Evolutionary conservation across 805 yeast genomes (phyloP).

Genomic region (Saccharomycopsis javanensis): DNA sequence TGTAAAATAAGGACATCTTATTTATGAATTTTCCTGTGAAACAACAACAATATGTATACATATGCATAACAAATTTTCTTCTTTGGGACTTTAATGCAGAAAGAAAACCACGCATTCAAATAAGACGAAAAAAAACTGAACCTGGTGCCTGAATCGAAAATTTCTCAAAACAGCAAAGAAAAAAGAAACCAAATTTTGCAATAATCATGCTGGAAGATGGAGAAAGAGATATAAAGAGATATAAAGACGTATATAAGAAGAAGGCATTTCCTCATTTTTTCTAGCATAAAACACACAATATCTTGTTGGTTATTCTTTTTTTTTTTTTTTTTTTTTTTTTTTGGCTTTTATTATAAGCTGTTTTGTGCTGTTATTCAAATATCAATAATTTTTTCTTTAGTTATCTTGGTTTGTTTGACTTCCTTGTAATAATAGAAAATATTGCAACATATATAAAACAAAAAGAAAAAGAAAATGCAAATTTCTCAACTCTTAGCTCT

Average conservation of each 20-base stretch:
- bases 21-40: neutral
- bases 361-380: too few species aligned
- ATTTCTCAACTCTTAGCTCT: neutral
- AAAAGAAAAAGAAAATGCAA: neutral
- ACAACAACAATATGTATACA: neutral
- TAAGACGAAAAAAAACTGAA: neutral
- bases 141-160: constrained; percentile 1
- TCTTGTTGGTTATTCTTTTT: too few species aligned
- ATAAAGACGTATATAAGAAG: neutral
- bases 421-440: neutral
- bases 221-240: too few species aligned
- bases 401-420: too few species aligned
- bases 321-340: too few species aligned
- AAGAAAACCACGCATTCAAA: neutral
- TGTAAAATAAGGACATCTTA: too few species aligned
- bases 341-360: too few species aligned
- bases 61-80: neutral
- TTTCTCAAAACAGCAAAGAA: neutral
- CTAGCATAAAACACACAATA: too few species aligned
- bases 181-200: constrained; percentile 1
- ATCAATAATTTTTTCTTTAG: too few species aligned
- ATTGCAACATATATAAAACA: too few species aligned
- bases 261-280: neutral
- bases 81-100: neutral
- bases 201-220: neutral